Evolutionary conservation across 2,329 filamentous ascomycete genomes (phyloP).

Genomic region (Fonsecaea nubica): DNA sequence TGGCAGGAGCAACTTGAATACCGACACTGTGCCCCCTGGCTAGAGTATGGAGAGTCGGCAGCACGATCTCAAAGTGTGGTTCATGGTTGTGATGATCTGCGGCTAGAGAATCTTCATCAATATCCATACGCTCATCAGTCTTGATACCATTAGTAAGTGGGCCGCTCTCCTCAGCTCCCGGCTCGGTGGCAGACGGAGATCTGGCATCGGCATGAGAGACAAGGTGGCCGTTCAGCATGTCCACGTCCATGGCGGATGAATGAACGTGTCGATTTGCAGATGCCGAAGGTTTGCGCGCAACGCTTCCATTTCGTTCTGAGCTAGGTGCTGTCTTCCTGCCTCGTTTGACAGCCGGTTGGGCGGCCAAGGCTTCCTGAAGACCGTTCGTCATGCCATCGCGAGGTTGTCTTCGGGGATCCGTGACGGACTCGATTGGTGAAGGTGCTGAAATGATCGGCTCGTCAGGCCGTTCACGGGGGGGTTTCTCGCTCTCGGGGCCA

Average conservation of each 20-base stretch:
- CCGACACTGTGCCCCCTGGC: constrained; percentile 54
- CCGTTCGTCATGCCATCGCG: constrained; percentile 49
- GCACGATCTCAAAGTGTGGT: constrained; percentile 37
- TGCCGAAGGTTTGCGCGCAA: constrained; percentile 40
- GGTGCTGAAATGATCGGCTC: constrained; percentile 41
- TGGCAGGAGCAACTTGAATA: constrained; percentile 56
- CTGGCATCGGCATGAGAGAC: constrained; percentile 30
- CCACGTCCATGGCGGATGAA: constrained; percentile 32
- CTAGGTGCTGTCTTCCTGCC: constrained; percentile 39
- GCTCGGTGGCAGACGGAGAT: constrained; percentile 39
- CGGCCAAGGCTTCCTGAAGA: constrained; percentile 40
- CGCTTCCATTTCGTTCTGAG: constrained; percentile 45
- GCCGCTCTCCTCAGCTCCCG: constrained; percentile 51
- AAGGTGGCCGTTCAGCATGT: constrained; percentile 39
- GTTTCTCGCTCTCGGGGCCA: constrained; percentile 50
- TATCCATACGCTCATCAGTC: constrained; percentile 46
- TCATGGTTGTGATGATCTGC: constrained; percentile 46
- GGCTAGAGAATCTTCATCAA: constrained; percentile 45
- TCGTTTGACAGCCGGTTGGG: constrained; percentile 45
- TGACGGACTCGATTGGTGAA: constrained; percentile 42
- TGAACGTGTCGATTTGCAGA: constrained; percentile 44
- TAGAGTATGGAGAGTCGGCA: constrained; percentile 48
- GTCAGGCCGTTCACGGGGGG: constrained; percentile 39
- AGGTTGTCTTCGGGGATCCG: constrained; percentile 42
- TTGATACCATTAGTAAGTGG: constrained; percentile 36